Conservation (phyloP, 306 rosid species). For the Cucurbita argyrosperma region DNA sequence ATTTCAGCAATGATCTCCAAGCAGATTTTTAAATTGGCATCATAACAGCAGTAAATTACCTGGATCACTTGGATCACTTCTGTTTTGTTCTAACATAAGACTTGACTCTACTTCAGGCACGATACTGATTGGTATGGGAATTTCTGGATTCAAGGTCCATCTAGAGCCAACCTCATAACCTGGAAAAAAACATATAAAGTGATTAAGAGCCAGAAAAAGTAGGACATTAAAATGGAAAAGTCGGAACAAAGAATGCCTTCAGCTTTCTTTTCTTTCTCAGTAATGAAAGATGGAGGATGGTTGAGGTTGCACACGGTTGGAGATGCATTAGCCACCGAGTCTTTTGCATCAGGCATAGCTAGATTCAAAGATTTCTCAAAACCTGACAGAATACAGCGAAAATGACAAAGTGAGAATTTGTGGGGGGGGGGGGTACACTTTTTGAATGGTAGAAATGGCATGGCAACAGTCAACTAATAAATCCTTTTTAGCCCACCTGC, state of each 20-base stretch:
- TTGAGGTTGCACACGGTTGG: slow-evolving; percentile 13
- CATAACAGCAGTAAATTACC: slow-evolving; percentile 2
- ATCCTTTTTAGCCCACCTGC: slow-evolving; percentile 17
- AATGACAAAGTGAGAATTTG: neutral
- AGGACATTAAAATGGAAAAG: neutral
- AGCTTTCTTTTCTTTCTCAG: slow-evolving; percentile 31
- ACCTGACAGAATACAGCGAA: neutral
- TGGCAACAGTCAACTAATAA: slow-evolving; percentile 5
- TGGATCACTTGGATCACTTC: slow-evolving; percentile 3
- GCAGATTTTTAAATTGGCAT: neutral
- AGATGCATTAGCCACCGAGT: slow-evolving; percentile 26
- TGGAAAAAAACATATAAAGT: slow-evolving; percentile 11
- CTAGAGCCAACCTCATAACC: slow-evolving; percentile 32
- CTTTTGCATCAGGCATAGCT: slow-evolving; percentile 26
- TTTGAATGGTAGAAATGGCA: neutral
- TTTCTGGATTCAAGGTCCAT: slow-evolving; percentile 16
- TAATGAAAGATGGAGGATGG: slow-evolving; percentile 17
- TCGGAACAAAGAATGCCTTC: slow-evolving; percentile 14
- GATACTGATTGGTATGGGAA: neutral
- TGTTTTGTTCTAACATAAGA: neutral
- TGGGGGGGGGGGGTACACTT: neutral
- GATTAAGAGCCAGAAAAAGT: neutral
- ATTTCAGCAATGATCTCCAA: neutral
- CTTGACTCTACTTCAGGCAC: neutral
- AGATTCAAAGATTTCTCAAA: slow-evolving; percentile 25